These are phyloP conservation scores for Claviceps maximensis DNA, from an alignment of 2,329 filamentous ascomycete genomes.

Conservation along the genomic window DNA sequence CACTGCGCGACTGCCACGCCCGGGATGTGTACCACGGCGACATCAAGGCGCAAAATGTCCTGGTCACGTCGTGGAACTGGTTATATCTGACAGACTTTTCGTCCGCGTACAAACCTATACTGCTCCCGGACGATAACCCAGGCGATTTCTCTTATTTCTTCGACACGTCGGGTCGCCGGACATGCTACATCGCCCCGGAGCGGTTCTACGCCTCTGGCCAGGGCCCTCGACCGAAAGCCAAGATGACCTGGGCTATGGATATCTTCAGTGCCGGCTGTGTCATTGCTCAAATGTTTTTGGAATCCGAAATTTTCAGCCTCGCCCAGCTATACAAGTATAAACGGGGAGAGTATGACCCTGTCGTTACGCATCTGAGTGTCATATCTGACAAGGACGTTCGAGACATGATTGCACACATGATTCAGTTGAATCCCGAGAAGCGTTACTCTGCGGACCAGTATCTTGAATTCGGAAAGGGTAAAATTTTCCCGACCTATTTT, in stretches of 20 bases:
- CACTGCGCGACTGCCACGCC: conserved; percentile 80
- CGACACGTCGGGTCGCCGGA: conserved; percentile 79
- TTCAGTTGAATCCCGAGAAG: conserved; percentile 82
- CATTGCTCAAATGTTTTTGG: conserved; percentile 89
- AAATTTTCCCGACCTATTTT: conserved; percentile 92
- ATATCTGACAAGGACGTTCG: conserved; percentile 80
- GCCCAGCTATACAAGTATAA: conserved; percentile 93
- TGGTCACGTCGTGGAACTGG: conserved; percentile 99
- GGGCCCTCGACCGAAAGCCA: conserved; percentile 44
- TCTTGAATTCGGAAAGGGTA: conserved; percentile 78
- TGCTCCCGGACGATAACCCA: conserved; percentile 89
- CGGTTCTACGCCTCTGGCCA: conserved; percentile 66
- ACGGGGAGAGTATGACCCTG: conserved; percentile 81
- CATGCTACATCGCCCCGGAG: conserved; percentile 91
- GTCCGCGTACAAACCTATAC: conserved; percentile 85
- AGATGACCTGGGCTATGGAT: conserved; percentile 88
- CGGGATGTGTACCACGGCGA: conserved; percentile 89
- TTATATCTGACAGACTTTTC: conserved; percentile 96
- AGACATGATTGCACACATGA: conserved; percentile 90
- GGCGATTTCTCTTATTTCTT: conserved; percentile 98
- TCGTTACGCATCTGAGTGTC: conserved; percentile 64
- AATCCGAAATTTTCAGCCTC: conserved; percentile 92
- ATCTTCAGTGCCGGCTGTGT: conserved; percentile 95
- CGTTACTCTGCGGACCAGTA: conserved; percentile 91
- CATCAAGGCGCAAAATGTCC: conserved; percentile 94